A percentile compares a stretch with the other conserved stretches of the same genome.
phyloP scores from a whole-genome alignment of 192 early-diverging fungal genomes.

The Chytriomyces hyalinus region DNA sequence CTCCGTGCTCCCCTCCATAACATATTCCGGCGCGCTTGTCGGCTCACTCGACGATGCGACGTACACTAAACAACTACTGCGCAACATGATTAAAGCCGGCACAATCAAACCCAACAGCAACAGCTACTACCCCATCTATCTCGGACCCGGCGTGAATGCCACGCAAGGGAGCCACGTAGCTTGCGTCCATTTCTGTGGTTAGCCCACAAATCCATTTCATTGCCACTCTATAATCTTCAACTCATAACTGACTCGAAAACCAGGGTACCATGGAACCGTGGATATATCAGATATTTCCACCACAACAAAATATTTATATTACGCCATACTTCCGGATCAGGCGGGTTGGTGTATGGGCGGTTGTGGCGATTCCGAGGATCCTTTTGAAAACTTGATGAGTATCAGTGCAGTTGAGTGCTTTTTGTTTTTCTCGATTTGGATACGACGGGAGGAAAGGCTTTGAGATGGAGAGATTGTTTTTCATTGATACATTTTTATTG shows the following conservation, averaged over 20 bases:
- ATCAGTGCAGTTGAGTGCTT: neutral
- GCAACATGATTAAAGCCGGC: neutral
- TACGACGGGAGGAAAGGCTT: no score
- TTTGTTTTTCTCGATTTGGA: no score
- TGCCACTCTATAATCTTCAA: neutral
- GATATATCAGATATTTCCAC: neutral
- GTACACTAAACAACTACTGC: neutral
- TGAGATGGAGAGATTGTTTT: no score
- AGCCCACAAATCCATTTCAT: neutral
- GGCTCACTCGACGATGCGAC: neutral
- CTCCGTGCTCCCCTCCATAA: neutral
- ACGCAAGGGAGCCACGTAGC: neutral
- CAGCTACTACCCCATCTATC: constrained; percentile 10
- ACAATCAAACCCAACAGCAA: neutral
- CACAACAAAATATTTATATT: constrained; percentile 12
- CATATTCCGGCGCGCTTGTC: neutral
- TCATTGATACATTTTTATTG: no score
- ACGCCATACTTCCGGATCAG: constrained; percentile 4
- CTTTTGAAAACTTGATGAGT: constrained; percentile 11
- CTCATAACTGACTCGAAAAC: neutral
- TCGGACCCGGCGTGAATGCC: neutral
- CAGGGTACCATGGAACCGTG: neutral
- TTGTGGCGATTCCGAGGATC: constrained; percentile 7
- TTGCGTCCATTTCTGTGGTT: neutral
- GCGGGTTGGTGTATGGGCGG: constrained; percentile 22